A percentile compares a stretch with the other conserved stretches of the same genome.
Evolutionary conservation across 164 flowering plant species (phyloP).

Genomic region (Magnolia kwangsiensis): DNA sequence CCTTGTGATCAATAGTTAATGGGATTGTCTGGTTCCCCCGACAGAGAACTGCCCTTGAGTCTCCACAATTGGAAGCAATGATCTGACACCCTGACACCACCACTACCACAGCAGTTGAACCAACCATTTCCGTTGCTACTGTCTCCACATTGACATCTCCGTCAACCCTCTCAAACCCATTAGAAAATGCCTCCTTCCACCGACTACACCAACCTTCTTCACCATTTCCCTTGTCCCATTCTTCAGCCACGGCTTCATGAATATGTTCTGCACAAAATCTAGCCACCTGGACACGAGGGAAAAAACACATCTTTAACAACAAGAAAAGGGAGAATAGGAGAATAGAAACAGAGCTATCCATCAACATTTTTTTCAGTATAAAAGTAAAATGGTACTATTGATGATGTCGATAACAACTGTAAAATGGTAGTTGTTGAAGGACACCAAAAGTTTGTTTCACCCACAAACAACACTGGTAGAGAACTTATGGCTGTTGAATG

Average conservation of each 20-base stretch:
- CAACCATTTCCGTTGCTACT: conserved; percentile 56
- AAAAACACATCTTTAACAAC: not conserved
- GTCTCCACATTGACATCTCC: conserved; percentile 32
- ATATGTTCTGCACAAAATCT: conserved; percentile 51
- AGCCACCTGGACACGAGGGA: conserved; percentile 45
- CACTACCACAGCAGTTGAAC: conserved; percentile 67
- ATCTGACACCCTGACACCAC: conserved; percentile 70
- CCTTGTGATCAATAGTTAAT: conserved; percentile 74
- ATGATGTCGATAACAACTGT: no score
- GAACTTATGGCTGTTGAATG: no score
- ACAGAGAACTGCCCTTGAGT: conserved; percentile 72
- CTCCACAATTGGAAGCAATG: conserved; percentile 69
- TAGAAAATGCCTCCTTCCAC: conserved; percentile 51
- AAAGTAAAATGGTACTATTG: no score
- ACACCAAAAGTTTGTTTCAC: no score
- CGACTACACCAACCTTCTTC: conserved; percentile 47
- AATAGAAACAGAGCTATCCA: not conserved
- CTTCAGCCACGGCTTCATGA: conserved; percentile 56
- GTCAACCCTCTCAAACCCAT: conserved; percentile 51
- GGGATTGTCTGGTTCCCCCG: conserved; percentile 50
- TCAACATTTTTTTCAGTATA: not conserved
- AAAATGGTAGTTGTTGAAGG: no score
- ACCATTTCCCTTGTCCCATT: conserved; percentile 39
- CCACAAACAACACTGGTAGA: no score
- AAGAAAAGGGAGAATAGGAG: not conserved